Evolutionary conservation across 1,139 yeast genomes (phyloP).

Genomic region (Debaryomycetaceae sp.): DNA sequence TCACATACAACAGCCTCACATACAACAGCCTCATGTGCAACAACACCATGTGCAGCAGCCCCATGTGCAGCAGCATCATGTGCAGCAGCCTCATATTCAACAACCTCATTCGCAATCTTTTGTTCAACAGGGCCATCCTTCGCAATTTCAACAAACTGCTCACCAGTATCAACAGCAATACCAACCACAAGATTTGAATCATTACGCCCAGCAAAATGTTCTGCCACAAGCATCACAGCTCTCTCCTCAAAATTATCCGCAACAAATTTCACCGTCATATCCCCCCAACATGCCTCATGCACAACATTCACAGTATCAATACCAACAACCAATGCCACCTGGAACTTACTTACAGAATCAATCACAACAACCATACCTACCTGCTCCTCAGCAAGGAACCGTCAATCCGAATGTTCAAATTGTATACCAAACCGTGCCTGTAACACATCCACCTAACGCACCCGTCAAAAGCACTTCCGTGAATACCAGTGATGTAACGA

Average conservation of each 20-base stretch:
- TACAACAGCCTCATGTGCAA: conserved; percentile 6
- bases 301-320: conserved; percentile 1
- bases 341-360: not conserved
- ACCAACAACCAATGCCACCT: conserved; percentile 2
- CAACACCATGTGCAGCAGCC: conserved; percentile 4
- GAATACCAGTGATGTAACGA: conserved; percentile 28
- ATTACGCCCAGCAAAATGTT: not conserved
- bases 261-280: not conserved
- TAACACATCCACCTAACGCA: not conserved
- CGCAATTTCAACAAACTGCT: conserved; percentile 5
- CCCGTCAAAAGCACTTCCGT: conserved; percentile 5
- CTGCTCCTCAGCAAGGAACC: conserved; percentile 3
- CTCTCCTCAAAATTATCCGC: conserved; percentile 1
- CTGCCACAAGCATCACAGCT: not conserved
- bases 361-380: conserved; percentile 3
- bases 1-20: not conserved
- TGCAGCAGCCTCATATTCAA: not conserved
- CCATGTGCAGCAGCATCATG: conserved; percentile 2
- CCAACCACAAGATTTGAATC: not conserved
- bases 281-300: not conserved
- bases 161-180: conserved; percentile 1
- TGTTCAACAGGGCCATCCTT: conserved; percentile 1
- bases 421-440: not conserved
- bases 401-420: not conserved
- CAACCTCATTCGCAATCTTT: conserved; percentile 1